Percentiles rank a stretch among this genome's conserved stretches.
Evolutionary conservation across 192 early-diverging fungal genomes (phyloP).

Genomic region (Coemansia sp.): DNA sequence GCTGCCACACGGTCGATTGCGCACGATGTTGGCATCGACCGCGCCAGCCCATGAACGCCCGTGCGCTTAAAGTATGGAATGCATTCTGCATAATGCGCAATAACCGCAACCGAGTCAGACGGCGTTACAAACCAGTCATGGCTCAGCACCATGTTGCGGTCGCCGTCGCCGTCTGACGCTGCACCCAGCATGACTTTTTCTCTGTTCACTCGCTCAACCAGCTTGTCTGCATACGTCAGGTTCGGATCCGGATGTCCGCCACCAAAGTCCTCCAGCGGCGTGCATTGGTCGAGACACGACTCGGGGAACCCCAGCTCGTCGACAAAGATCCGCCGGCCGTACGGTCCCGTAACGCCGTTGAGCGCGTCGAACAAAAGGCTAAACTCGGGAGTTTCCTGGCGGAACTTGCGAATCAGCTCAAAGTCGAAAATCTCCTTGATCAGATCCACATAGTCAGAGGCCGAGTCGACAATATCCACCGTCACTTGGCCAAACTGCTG

Average conservation of each 20-base stretch:
- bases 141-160: constrained; percentile 97
- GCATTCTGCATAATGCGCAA: constrained; percentile 83
- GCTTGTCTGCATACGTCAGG: constrained; percentile 91
- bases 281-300: constrained; percentile 77
- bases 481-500: constrained; percentile 62
- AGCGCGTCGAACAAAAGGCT: constrained; percentile 92
- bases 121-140: constrained; percentile 95
- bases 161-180: constrained; percentile 97
- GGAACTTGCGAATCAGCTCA: constrained; percentile 75
- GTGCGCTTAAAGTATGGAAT: constrained; percentile 91
- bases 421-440: constrained; percentile 94
- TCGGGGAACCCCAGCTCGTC: constrained; percentile 85
- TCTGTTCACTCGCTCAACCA: constrained; percentile 84
- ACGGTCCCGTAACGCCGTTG: constrained; percentile 97
- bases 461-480: constrained; percentile 87
- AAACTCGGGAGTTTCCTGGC: constrained; percentile 68
- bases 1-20: constrained; percentile 88
- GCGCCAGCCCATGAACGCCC: constrained; percentile 83
- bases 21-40: constrained; percentile 94
- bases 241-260: constrained; percentile 97
- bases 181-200: constrained; percentile 86
- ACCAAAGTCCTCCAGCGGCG: constrained; percentile 87
- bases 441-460: constrained; percentile 82
- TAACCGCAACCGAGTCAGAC: constrained; percentile 94
- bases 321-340: constrained; percentile 80